Percentiles rank a stretch among this genome's conserved stretches.
These are phyloP conservation scores for Suillus spraguei DNA, from an alignment of 768 basidiomycete genomes.

Conservation along the genomic window DNA sequence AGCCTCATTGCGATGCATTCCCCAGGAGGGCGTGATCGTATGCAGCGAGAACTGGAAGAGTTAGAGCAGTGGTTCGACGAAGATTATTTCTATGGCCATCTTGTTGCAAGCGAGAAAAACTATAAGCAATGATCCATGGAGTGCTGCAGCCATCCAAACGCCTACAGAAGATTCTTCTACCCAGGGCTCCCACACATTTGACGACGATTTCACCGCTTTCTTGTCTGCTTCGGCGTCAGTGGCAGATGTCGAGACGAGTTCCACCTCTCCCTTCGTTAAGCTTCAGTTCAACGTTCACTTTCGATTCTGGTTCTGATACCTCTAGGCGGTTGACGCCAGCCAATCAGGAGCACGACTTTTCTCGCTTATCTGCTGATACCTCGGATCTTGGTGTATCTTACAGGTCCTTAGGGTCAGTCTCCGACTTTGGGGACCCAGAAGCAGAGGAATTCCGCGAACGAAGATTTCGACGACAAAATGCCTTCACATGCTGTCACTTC, in stretches of 20 bases:
- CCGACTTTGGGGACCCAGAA: constrained; percentile 56
- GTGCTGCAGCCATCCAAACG: constrained; percentile 35
- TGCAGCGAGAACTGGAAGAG: constrained; percentile 57
- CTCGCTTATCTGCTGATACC: constrained; percentile 19
- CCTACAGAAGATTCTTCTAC: constrained; percentile 32
- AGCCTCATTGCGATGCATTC: constrained; percentile 5
- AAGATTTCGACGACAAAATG: constrained; percentile 33
- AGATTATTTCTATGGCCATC: constrained; percentile 27
- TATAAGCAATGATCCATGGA: constrained; percentile 42
- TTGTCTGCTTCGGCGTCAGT: constrained; percentile 54
- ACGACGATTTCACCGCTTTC: constrained; percentile 82
- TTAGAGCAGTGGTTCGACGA: constrained; percentile 66
- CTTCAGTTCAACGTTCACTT: constrained; percentile 33
- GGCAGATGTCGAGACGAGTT: constrained; percentile 4
- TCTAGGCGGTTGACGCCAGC: constrained; percentile 29
- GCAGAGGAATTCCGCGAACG: constrained; percentile 26
- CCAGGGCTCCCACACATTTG: constrained; percentile 49
- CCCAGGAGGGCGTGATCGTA: constrained; percentile 33
- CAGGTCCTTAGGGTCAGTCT: constrained; percentile 57
- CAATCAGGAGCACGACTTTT: constrained; percentile 23
- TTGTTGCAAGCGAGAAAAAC: constrained; percentile 19
- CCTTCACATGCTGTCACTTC: constrained; percentile 51
- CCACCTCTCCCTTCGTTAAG: constrained; percentile 19
- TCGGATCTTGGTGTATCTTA: constrained; percentile 37
- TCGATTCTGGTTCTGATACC: constrained; percentile 18